Percentiles rank a stretch among this genome's conserved stretches.
Conservation (phyloP, 2,329 filamentous ascomycete species). For the Scortechinia acanthostroma region DNA sequence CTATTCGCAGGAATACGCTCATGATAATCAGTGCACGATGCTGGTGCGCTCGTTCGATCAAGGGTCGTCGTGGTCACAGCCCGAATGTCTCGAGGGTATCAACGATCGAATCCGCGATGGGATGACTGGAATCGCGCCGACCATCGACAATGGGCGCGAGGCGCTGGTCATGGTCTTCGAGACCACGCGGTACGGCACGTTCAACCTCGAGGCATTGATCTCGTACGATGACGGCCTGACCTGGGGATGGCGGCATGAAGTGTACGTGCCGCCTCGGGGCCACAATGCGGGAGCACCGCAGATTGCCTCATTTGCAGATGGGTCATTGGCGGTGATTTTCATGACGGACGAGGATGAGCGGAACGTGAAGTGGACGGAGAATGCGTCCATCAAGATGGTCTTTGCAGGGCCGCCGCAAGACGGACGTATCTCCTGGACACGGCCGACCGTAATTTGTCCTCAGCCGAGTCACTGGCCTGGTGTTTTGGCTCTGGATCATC, state of each 20-base stretch:
- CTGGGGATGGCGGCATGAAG: constrained; percentile 28
- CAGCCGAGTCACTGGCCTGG: constrained; percentile 27
- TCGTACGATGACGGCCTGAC: constrained; percentile 31
- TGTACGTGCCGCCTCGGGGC: constrained; percentile 25
- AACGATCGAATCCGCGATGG: constrained; percentile 28
- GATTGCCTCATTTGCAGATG: constrained; percentile 27
- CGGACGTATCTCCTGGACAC: constrained; percentile 23
- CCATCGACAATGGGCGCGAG: constrained; percentile 18
- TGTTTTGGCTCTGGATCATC: constrained; percentile 11
- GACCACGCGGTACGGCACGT: constrained; percentile 28
- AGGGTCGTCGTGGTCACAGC: constrained; percentile 31
- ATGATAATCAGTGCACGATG: constrained; percentile 38
- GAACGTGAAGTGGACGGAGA: constrained; percentile 24
- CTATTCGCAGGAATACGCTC: constrained; percentile 35
- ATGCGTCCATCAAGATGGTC: constrained; percentile 29
- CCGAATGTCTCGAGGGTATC: constrained; percentile 27
- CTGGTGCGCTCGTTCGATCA: constrained; percentile 30
- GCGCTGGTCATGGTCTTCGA: constrained; percentile 35
- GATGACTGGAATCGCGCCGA: constrained; percentile 32
- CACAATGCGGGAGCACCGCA: constrained; percentile 35
- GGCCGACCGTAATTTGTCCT: constrained; percentile 16
- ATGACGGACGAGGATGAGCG: constrained; percentile 34
- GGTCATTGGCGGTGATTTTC: constrained; percentile 30
- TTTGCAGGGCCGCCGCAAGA: constrained; percentile 21
- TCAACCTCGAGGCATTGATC: constrained; percentile 32